Evolutionary conservation across 1,284 basidiomycete genomes (phyloP).

Genomic region (Fomes fomentarius): DNA sequence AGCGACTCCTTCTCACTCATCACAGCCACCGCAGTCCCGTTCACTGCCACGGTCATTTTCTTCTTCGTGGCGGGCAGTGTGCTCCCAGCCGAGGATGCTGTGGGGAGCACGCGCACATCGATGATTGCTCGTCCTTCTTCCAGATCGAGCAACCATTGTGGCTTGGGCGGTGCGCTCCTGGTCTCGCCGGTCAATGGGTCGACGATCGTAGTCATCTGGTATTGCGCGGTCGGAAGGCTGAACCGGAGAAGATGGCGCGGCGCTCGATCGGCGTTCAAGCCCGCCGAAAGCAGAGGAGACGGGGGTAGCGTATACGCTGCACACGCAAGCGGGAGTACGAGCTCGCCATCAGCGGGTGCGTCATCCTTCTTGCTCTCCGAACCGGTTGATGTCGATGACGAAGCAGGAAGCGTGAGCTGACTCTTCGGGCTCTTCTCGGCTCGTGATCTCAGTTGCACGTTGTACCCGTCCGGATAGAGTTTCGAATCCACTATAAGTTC

Average conservation of each 20-base stretch:
- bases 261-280: conserved; percentile 57
- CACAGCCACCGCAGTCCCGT: conserved; percentile 57
- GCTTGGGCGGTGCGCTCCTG: conserved; percentile 64
- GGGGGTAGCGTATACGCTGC: conserved; percentile 73
- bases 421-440: conserved; percentile 39
- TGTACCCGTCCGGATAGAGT: conserved; percentile 73
- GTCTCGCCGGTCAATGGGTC: conserved; percentile 83
- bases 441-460: conserved; percentile 52
- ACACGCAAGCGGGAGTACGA: conserved; percentile 53
- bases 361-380: conserved; percentile 2
- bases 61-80: conserved; percentile 1
- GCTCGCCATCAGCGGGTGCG: conserved; percentile 7
- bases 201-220: conserved; percentile 70
- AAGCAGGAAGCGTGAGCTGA: conserved; percentile 25
- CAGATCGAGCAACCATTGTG: conserved; percentile 75
- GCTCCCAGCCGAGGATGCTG: conserved; percentile 32
- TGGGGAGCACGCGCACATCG: conserved; percentile 58
- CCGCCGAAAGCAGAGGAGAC: conserved; percentile 79
- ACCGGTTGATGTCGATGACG: not conserved
- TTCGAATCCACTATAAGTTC: conserved; percentile 80
- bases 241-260: conserved; percentile 77
- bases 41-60: conserved; percentile 47
- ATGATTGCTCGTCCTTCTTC: conserved; percentile 68
- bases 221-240: conserved; percentile 82
- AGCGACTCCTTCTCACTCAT: conserved; percentile 78